Evolutionary conservation across 176 grass and related monocot species (phyloP).

Genomic region (Aegilops sharonensis): DNA sequence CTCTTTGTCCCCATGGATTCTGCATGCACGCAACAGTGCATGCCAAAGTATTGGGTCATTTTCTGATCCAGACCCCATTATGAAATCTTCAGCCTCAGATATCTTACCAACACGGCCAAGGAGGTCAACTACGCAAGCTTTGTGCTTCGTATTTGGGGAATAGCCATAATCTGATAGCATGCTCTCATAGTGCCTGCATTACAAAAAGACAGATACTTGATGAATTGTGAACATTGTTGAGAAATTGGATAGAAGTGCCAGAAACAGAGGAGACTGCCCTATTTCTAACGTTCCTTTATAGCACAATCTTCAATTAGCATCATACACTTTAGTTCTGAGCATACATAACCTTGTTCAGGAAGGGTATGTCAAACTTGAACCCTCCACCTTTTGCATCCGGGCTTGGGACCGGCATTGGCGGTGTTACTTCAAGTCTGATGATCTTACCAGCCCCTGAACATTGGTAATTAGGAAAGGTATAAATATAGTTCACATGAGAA

Average conservation of each 20-base stretch:
- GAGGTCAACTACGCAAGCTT: constrained; percentile 66
- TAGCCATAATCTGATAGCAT: constrained; percentile 58
- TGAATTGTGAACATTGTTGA: not conserved
- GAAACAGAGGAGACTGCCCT: not conserved
- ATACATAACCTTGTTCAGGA: not conserved
- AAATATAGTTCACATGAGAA: not conserved
- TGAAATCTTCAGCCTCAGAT: constrained; percentile 55
- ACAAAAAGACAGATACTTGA: constrained; percentile 17
- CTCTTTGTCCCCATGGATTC: constrained; percentile 59
- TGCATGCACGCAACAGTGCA: constrained; percentile 54
- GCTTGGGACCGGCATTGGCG: constrained; percentile 50
- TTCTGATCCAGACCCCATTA: constrained; percentile 52
- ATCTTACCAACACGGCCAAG: constrained; percentile 58
- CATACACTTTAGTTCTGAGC: not conserved
- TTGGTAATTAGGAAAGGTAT: not conserved
- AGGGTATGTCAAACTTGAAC: constrained; percentile 26
- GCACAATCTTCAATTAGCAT: constrained; percentile 18
- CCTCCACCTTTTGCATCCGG: constrained; percentile 58
- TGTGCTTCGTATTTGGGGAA: constrained; percentile 39
- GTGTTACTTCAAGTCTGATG: constrained; percentile 48
- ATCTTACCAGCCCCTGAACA: not conserved
- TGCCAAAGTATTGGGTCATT: constrained; percentile 53
- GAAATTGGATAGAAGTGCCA: not conserved
- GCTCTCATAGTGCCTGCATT: constrained; percentile 58
- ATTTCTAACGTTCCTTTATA: not conserved